Evolutionary conservation across 768 basidiomycete species (phyloP).

Genomic region (Hortiboletus flavorubellus): DNA sequence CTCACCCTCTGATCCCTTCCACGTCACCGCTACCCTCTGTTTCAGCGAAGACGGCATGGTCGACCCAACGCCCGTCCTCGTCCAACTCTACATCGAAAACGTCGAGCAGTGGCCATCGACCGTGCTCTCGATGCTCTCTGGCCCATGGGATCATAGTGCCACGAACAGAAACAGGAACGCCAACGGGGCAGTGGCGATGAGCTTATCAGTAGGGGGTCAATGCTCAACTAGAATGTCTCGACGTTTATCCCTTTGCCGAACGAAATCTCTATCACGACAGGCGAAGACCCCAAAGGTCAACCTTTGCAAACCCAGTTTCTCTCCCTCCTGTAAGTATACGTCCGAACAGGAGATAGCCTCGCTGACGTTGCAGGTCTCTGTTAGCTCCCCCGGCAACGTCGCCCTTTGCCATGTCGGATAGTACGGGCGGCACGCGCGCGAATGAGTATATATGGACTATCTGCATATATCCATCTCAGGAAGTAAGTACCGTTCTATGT

Average conservation of each 20-base stretch:
- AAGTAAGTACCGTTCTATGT: neutral
- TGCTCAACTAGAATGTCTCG: slow-evolving; percentile 25
- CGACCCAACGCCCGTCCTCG: slow-evolving; percentile 3
- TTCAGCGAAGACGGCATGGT: neutral
- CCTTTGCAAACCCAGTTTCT: slow-evolving; percentile 21
- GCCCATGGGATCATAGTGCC: neutral
- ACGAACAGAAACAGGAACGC: neutral
- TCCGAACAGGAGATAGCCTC: neutral
- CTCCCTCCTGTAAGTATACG: slow-evolving; percentile 22
- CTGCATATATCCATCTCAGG: no score
- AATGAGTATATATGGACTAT: no score
- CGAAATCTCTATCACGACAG: slow-evolving; percentile 23
- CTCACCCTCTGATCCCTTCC: neutral
- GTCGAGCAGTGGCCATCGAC: slow-evolving; percentile 25
- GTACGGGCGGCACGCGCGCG: slow-evolving; percentile 5
- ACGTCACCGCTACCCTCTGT: no score
- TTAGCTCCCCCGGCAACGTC: slow-evolving; percentile 25
- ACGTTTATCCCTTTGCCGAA: slow-evolving; percentile 23
- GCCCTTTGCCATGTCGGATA: slow-evolving; percentile 26
- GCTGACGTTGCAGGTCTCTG: slow-evolving; percentile 1
- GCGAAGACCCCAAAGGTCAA: no score
- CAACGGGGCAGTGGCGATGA: no score
- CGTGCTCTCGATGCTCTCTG: slow-evolving; percentile 10
- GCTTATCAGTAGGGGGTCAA: neutral
- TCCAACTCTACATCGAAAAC: slow-evolving; percentile 21